phyloP scores from a whole-genome alignment of 2,329 filamentous ascomycete species.

The Leptographium procerum region DNA sequence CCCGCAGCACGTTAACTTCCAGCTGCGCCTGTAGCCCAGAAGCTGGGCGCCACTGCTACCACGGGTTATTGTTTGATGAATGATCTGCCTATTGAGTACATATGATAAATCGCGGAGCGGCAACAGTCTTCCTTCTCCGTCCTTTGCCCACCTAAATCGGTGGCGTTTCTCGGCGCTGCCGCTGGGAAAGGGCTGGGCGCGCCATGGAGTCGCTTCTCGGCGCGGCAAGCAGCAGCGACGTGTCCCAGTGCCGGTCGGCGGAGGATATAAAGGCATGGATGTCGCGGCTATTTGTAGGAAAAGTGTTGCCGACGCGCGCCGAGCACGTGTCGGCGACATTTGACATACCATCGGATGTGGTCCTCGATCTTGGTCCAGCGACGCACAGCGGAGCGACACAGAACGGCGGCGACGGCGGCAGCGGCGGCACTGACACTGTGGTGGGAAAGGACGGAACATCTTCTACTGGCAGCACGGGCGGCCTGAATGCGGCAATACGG shows the following conservation, averaged over 20 bases:
- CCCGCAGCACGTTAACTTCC: neutral
- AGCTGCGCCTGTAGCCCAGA: neutral
- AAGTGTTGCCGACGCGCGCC: slow-evolving; percentile 34
- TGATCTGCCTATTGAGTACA: too few species aligned
- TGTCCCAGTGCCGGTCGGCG: slow-evolving; percentile 22
- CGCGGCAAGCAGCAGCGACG: slow-evolving; percentile 13
- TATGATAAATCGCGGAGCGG: neutral
- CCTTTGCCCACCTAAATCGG: neutral
- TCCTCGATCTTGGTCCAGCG: slow-evolving; percentile 26
- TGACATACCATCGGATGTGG: slow-evolving; percentile 32
- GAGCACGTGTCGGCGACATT: slow-evolving; percentile 36
- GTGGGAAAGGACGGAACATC: too few species aligned
- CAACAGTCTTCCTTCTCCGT: neutral
- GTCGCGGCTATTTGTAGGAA: slow-evolving; percentile 26
- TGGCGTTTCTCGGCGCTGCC: neutral
- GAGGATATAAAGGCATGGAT: slow-evolving; percentile 38
- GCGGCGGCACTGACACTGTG: slow-evolving; percentile 24
- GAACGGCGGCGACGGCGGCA: slow-evolving; percentile 11
- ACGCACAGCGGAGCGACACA: neutral
- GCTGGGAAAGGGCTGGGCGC: neutral
- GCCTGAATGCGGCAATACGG: slow-evolving; percentile 14
- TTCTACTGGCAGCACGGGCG: slow-evolving; percentile 12
- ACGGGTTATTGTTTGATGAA: neutral
- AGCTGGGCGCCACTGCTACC: neutral
- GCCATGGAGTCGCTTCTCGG: slow-evolving; percentile 21